Base-by-base conservation (phyloP, 805 yeast species). In the Isabelozyma heimii region DNA sequence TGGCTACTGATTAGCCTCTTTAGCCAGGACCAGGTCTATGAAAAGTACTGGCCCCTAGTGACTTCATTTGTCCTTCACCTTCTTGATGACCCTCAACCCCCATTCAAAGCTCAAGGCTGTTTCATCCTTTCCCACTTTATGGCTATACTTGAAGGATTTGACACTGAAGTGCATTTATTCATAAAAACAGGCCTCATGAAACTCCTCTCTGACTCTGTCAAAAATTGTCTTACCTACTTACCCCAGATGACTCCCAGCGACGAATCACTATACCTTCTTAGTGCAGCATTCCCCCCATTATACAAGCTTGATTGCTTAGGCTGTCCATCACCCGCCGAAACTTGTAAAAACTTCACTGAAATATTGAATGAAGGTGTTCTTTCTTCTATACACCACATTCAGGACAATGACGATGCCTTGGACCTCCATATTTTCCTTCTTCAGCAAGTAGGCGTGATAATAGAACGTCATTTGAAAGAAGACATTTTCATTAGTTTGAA, bases 51-150 rank as follows among this genome's bases (percentile, higher is more conserved):
- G 67, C 54, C 61, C 7, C n/a, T 60, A 2, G 45, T 68, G 10
- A 57, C 72, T 9, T 60, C 75, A 5, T 69, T 68, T 42, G 54
- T 66, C 4, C 58, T 72, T 15, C 69, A 68, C 42, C 55, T 72
- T 6, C 57, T 70, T 38, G 73, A 70, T 48, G 72, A 70, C 48
- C 61, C 65, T 42, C 66, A 64, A 24, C 62, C 66, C 5, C 37
- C 46, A 5, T 55, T 62, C 42, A 67, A 71, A 47, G 50, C 57
- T 1, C 66, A 64, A 44, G 68, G 62, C 15, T 54, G 63, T 42
- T 45, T 47, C 7, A 45, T 66, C n/a, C 45, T 67, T 27, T 28
- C 10, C 15, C 39, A 46, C 4, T 51, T 65, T 15, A 17, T 64
- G 13, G 10, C 8, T 24, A 4, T 35, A 10, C 44, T 46, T 4